phyloP scores from a whole-genome alignment of 208 protist genomes.

The Tritrichomonas musculus region DNA sequence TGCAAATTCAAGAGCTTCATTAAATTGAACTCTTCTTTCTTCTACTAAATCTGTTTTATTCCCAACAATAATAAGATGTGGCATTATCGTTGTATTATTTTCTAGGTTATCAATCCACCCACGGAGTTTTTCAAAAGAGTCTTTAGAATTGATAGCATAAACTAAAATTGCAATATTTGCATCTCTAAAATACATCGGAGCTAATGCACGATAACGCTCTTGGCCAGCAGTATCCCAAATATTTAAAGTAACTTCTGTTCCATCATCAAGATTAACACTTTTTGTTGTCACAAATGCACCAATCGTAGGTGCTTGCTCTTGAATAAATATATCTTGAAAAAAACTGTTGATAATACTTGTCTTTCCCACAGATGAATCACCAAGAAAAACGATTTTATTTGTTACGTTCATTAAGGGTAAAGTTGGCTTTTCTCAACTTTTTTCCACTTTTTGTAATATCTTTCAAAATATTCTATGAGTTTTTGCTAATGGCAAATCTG shows the following conservation, averaged over 20 bases:
- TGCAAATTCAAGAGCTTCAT: not conserved
- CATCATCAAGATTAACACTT: not conserved
- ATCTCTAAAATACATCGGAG: conserved; percentile 21
- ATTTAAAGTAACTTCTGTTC: not conserved
- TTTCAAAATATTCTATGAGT: too few relatives aligned
- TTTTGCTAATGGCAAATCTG: too few relatives aligned
- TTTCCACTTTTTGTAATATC: too few relatives aligned
- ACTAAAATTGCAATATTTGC: not conserved
- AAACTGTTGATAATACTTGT: not conserved
- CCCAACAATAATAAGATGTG: not conserved
- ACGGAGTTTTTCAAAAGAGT: not conserved
- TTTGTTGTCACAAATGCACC: not conserved
- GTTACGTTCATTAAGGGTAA: too few relatives aligned
- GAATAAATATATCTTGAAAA: not conserved
- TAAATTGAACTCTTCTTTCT: not conserved
- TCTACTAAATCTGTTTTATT: not conserved
- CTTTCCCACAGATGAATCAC: not conserved
- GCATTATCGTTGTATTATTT: not conserved
- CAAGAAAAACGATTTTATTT: not conserved
- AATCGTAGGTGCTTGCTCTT: not conserved
- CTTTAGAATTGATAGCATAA: not conserved
- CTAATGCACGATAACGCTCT: not conserved
- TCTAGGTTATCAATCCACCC: not conserved
- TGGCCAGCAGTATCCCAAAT: conserved; percentile 14
- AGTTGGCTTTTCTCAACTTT: too few relatives aligned